Evolutionary conservation across 2,329 filamentous ascomycete species (phyloP).

Genomic region (Aspergillus ochraceoroseus): DNA sequence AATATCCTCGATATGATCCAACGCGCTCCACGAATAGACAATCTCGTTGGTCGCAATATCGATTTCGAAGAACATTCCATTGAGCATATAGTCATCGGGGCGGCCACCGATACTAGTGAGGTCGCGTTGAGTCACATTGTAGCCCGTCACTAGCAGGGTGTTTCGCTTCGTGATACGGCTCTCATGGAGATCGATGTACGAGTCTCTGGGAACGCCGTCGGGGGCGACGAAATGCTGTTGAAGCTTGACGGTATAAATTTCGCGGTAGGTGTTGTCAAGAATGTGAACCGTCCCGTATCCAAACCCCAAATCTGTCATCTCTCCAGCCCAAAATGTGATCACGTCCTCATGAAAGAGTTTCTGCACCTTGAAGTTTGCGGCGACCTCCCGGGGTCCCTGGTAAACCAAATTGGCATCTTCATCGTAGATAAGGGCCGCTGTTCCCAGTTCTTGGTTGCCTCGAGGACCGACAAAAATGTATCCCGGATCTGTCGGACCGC

Average conservation of each 20-base stretch:
- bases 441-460: conserved; percentile 25
- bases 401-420: conserved; percentile 36
- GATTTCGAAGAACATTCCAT: conserved; percentile 35
- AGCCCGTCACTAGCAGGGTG: conserved; percentile 35
- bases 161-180: conserved; percentile 32
- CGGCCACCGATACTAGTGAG: conserved; percentile 30
- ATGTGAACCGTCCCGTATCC: conserved; percentile 32
- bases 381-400: conserved; percentile 31
- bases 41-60: conserved; percentile 35
- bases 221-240: conserved; percentile 25
- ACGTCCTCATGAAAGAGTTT: conserved; percentile 32
- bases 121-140: conserved; percentile 34
- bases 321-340: conserved; percentile 37
- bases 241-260: conserved; percentile 33
- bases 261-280: conserved; percentile 33
- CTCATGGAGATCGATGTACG: conserved; percentile 37
- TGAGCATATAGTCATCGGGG: conserved; percentile 30
- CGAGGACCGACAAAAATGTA: conserved; percentile 35
- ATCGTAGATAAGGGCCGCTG: conserved; percentile 36
- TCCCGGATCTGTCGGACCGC: conserved; percentile 30
- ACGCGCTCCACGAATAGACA: conserved; percentile 32
- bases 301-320: conserved; percentile 27
- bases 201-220: conserved; percentile 20
- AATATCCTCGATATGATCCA: conserved; percentile 32
- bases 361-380: conserved; percentile 35